Percentiles rank a stretch among this genome's conserved stretches.
These are phyloP conservation scores for Maudiozyma saulgeensis DNA, from an alignment of 805 yeast genomes.

Conservation along the genomic window DNA sequence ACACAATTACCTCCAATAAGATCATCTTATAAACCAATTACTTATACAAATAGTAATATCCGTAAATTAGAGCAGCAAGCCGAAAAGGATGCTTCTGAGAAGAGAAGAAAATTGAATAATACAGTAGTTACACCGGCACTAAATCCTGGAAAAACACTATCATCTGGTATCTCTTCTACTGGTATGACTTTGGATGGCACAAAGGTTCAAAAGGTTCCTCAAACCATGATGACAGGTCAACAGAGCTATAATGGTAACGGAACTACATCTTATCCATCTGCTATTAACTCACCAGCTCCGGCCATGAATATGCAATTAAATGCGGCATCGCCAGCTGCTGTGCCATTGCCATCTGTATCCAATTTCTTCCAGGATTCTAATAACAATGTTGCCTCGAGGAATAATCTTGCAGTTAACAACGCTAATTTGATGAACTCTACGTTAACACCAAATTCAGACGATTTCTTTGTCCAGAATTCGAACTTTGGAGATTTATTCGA, in stretches of 20 bases:
- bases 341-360: not conserved
- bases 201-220: not conserved
- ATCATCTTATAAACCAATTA: slow-evolving; percentile 27
- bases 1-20: slow-evolving; percentile 26
- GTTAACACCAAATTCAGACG: slow-evolving; percentile 27
- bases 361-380: not conserved
- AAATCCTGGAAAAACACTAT: slow-evolving; percentile 1
- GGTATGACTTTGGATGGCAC: not conserved
- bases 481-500: slow-evolving; percentile 26
- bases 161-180: not conserved
- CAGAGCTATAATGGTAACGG: not conserved
- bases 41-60: slow-evolving; percentile 25
- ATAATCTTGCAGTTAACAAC: not conserved
- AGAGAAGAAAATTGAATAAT: slow-evolving; percentile 17
- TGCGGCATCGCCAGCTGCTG: not conserved
- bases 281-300: slow-evolving; percentile 2
- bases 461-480: slow-evolving; percentile 26
- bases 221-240: not conserved
- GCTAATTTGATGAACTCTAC: not conserved
- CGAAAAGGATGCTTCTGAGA: slow-evolving; percentile 12
- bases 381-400: not conserved
- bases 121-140: not conserved
- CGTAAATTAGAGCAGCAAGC: slow-evolving; percentile 15
- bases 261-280: slow-evolving; percentile 7
- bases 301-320: slow-evolving; percentile 1